Evolutionary conservation across 768 basidiomycete genomes (phyloP), one percentile per base, ranked within the genome.

Genomic region (Rhodosporidiobolus odoratus): DNA sequence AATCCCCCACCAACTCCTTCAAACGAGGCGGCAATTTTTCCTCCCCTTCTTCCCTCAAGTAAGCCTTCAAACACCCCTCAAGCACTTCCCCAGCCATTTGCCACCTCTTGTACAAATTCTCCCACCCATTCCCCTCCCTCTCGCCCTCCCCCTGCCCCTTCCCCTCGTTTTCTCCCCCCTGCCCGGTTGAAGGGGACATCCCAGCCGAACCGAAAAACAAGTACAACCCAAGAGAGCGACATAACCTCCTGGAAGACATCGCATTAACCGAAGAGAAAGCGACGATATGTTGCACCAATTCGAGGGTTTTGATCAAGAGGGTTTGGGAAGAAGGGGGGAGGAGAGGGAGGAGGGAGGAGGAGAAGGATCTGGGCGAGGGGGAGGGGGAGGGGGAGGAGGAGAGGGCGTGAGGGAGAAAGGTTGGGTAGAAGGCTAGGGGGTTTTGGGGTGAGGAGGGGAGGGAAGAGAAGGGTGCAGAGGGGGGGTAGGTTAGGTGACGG

Each of bases 211-310:
- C 57, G 12, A 62, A 15, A 30, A 74, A 74, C 17, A 74, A 37
- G 62, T 68, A 71, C 38, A 54, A 4, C 0, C 69, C 73, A n/a
- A 74, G 41, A 23, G 37, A 23, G 1, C 62, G 65, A 45, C 62
- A 67, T 27, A 74, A 47, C 23, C 41, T 25, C 0, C 50, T 54
- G 32, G 59, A 34, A 27, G 52, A 27, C 73, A 74, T 74, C 9
- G 69, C 73, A 66, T 74, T 74, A 21, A 23, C 13, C 9, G 65
- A 56, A 3, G 73, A 41, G 43, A 68, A 58, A 5, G 73, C 62
- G 3, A 59, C 38, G 48, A 74, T 57, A 17, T 66, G 35, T 15
- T 71, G 65, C 27, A 71, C 25, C 35, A 65, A 34, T 5, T 19
- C 5, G 35, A 70, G 66, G 23, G 58, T 43, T 2, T 58, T 25